Evolutionary conservation across 306 rosid species (phyloP).

Genomic region (Lablab purpureus): DNA sequence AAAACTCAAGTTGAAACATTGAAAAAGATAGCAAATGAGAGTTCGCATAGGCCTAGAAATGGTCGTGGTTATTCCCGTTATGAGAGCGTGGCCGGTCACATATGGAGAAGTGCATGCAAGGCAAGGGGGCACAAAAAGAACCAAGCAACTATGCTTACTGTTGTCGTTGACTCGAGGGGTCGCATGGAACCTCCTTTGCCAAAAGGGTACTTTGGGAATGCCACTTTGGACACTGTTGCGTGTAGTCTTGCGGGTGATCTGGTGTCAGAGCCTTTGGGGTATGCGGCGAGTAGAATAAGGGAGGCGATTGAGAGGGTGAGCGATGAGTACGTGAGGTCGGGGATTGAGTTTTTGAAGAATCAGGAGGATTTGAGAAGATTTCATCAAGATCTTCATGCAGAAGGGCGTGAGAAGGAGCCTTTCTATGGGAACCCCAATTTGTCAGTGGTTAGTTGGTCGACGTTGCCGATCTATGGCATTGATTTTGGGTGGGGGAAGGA

Average conservation of each 20-base stretch:
- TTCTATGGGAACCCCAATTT: conserved; percentile 51
- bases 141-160: conserved; percentile 51
- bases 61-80: conserved; percentile 51
- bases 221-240: conserved; percentile 55
- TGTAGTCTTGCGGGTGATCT: conserved; percentile 58
- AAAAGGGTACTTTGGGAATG: conserved; percentile 62
- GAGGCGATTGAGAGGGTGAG: conserved; percentile 60
- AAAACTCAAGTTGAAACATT: conserved; percentile 55
- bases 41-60: neutral
- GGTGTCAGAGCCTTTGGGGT: conserved; percentile 58
- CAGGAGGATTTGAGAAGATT: conserved; percentile 55
- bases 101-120: conserved; percentile 70
- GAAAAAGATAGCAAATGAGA: conserved; percentile 53
- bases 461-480: neutral
- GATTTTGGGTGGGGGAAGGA: conserved; percentile 22
- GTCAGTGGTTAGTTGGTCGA: conserved; percentile 4
- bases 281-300: conserved; percentile 59
- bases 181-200: conserved; percentile 63
- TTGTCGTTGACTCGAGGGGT: conserved; percentile 52
- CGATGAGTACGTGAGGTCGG: conserved; percentile 52
- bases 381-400: conserved; percentile 54
- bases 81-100: conserved; percentile 56
- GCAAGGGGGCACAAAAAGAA: conserved; percentile 52
- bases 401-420: conserved; percentile 36
- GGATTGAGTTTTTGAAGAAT: conserved; percentile 55